Evolutionary conservation across 2,329 filamentous ascomycete species (phyloP).

Genomic region (Neurospora sp.): DNA sequence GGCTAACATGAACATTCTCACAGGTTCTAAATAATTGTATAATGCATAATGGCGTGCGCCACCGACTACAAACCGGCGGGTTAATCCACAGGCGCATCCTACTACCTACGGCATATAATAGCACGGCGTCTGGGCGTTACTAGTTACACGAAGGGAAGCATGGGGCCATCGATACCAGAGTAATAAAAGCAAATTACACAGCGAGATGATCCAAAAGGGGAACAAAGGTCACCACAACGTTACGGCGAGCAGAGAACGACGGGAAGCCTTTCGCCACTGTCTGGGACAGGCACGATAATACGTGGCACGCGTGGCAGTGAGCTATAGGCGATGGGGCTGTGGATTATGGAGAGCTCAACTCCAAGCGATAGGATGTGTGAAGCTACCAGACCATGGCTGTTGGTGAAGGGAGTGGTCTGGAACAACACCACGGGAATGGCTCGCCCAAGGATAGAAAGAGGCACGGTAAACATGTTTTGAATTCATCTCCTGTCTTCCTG

Average conservation of each 20-base stretch:
- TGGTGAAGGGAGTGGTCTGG: neutral
- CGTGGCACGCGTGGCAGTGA: neutral
- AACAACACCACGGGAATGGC: neutral
- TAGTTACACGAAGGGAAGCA: neutral
- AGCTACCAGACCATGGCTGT: neutral
- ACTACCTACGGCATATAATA: neutral
- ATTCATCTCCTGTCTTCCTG: neutral
- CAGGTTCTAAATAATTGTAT: constrained; percentile 4
- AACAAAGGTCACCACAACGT: neutral
- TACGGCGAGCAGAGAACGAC: neutral
- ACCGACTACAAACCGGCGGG: neutral
- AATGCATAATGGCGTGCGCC: neutral
- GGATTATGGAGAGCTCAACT: neutral
- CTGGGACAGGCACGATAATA: neutral
- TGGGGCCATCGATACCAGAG: neutral
- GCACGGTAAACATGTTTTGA: neutral
- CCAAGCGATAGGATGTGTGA: neutral
- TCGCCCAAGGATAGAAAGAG: neutral
- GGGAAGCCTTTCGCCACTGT: neutral
- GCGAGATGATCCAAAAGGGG: neutral
- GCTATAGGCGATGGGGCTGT: neutral
- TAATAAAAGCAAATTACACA: neutral
- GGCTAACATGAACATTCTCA: neutral
- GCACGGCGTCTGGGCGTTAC: neutral
- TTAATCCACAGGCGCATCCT: neutral